phyloP scores from a whole-genome alignment of 2,329 filamentous ascomycete species.

The Scortechinia acanthostroma region DNA sequence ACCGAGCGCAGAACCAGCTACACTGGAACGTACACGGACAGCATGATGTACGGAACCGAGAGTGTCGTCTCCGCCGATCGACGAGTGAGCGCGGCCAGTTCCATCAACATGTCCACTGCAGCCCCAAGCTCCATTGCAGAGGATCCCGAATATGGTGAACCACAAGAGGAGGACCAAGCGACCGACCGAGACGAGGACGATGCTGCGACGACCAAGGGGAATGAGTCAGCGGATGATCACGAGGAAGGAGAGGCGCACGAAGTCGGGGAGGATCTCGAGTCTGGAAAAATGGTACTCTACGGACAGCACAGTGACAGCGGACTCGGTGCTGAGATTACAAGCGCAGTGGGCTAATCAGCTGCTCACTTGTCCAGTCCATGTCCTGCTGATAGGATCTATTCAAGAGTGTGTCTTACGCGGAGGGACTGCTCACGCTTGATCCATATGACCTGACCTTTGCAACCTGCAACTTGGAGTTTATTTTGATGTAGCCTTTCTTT shows the following conservation, averaged over 20 bases:
- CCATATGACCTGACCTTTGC: too few relatives aligned
- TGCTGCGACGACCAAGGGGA: background rate
- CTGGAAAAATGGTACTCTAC: background rate
- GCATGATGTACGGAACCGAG: background rate
- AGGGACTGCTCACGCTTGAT: too few relatives aligned
- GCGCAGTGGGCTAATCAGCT: background rate
- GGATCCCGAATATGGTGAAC: background rate
- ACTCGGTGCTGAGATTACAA: background rate
- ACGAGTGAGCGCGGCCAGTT: background rate
- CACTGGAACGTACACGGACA: background rate
- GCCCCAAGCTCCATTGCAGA: background rate
- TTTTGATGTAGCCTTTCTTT: too few relatives aligned
- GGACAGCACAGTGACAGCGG: background rate
- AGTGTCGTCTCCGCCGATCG: background rate
- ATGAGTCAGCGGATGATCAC: background rate
- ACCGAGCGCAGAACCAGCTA: background rate
- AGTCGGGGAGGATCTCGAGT: background rate
- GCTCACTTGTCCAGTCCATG: too few relatives aligned
- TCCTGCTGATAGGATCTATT: too few relatives aligned
- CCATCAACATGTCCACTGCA: background rate
- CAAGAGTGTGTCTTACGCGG: too few relatives aligned
- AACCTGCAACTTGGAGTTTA: too few relatives aligned
- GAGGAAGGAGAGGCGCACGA: background rate
- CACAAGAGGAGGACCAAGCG: background rate
- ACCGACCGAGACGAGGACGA: background rate